Evolutionary conservation across 2,329 filamentous ascomycete species (phyloP).

Genomic region (Colletotrichum cereale): DNA sequence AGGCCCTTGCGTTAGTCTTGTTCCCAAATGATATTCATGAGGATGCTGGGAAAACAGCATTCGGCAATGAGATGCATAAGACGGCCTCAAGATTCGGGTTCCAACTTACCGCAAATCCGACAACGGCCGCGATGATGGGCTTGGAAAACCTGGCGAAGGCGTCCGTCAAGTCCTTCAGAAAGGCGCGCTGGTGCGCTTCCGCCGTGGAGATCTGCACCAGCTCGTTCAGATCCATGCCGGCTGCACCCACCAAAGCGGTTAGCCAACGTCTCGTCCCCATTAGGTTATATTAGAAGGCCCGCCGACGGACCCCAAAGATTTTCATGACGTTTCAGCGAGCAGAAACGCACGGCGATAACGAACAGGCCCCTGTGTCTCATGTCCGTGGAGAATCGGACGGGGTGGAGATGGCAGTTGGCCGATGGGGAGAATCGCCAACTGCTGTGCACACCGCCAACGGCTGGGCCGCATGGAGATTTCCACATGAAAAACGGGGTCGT

Average conservation of each 20-base stretch:
- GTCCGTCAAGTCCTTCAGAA: slow-evolving; percentile 56
- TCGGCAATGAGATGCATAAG: not conserved
- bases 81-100: not conserved
- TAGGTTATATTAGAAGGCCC: slow-evolving; percentile 24
- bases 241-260: slow-evolving; percentile 33
- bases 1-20: slow-evolving; percentile 15
- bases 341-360: slow-evolving; percentile 21
- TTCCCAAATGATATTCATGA: not conserved
- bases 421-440: slow-evolving; percentile 2
- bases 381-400: slow-evolving; percentile 35
- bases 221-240: slow-evolving; percentile 43
- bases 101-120: slow-evolving; percentile 61
- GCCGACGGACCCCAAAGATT: not conserved
- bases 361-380: slow-evolving; percentile 24
- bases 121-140: slow-evolving; percentile 62
- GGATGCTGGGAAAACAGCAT: not conserved
- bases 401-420: slow-evolving; percentile 30
- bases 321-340: slow-evolving; percentile 24
- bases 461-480: not conserved
- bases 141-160: slow-evolving; percentile 55
- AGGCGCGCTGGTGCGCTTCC: slow-evolving; percentile 42
- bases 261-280: slow-evolving; percentile 16
- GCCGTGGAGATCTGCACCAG: slow-evolving; percentile 43
- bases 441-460: slow-evolving; percentile 7
- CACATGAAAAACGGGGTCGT: slow-evolving; percentile 7